phyloP scores from a whole-genome alignment of 2,329 filamentous ascomycete genomes.

The Aschersonia sp. region DNA sequence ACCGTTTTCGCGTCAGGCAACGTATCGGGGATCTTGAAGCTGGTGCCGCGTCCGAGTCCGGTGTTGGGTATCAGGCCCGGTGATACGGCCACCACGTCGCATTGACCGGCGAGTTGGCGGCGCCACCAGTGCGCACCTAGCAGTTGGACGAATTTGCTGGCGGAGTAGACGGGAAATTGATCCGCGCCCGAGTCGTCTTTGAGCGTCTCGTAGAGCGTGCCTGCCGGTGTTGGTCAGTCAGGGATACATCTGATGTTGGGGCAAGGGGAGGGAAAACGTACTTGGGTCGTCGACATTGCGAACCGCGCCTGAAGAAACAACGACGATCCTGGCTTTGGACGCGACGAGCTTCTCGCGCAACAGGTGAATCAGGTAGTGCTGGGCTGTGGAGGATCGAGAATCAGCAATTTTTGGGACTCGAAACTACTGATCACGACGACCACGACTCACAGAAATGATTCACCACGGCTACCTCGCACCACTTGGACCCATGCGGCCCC shows the following conservation, averaged over 20 bases:
- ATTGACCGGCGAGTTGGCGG: slow-evolving; percentile 28
- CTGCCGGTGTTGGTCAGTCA: slow-evolving; percentile 8
- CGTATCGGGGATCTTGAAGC: slow-evolving; percentile 12
- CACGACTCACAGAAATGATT: slow-evolving; percentile 33
- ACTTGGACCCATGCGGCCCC: slow-evolving; percentile 26
- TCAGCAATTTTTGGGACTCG: background rate
- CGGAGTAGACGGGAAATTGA: slow-evolving; percentile 18
- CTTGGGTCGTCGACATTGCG: slow-evolving; percentile 23
- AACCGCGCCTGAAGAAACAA: slow-evolving; percentile 36
- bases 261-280: slow-evolving; percentile 8
- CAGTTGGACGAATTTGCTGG: slow-evolving; percentile 35
- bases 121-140: slow-evolving; percentile 42
- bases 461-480: slow-evolving; percentile 34
- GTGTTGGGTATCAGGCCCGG: slow-evolving; percentile 37
- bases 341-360: slow-evolving; percentile 30
- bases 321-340: slow-evolving; percentile 30
- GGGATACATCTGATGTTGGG: too few species aligned
- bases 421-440: background rate
- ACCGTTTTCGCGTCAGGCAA: slow-evolving; percentile 33
- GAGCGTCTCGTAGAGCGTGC: slow-evolving; percentile 22
- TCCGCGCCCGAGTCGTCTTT: slow-evolving; percentile 21
- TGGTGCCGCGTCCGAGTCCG: slow-evolving; percentile 19
- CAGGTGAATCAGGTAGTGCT: slow-evolving; percentile 37
- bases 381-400: slow-evolving; percentile 20
- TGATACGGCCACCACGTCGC: slow-evolving; percentile 35